These are phyloP conservation scores for Cyphellophora europaea DNA, from an alignment of 2,329 filamentous ascomycete genomes.

Conservation along the genomic window DNA sequence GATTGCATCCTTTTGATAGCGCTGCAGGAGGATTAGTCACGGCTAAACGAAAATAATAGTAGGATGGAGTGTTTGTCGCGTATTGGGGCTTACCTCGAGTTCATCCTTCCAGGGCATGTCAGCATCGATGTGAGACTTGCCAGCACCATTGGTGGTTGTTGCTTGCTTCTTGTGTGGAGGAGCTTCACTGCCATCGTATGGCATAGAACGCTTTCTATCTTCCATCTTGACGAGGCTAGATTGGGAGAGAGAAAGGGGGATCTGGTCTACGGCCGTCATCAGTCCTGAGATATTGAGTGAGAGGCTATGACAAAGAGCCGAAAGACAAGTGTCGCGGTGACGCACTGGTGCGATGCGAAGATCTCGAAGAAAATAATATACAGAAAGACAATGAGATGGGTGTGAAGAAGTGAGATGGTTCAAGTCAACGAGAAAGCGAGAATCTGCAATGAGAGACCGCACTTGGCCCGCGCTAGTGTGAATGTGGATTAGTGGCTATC, in stretches of 20 bases:
- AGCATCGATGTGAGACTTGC: conserved; percentile 53
- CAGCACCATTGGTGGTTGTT: conserved; percentile 59
- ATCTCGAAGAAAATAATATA: too few species aligned
- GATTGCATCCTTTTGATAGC: conserved; percentile 93
- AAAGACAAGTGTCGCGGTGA: too few species aligned
- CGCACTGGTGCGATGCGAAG: too few species aligned
- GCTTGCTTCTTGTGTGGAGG: conserved; percentile 89
- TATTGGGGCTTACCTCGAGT: conserved; percentile 58
- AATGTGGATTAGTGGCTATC: too few species aligned
- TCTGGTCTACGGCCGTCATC: conserved; percentile 78
- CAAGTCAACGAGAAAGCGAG: too few species aligned
- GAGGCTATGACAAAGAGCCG: too few species aligned
- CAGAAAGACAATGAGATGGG: too few species aligned
- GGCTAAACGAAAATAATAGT: not conserved
- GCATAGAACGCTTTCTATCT: conserved; percentile 93
- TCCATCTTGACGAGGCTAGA: conserved; percentile 88
- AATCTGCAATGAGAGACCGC: too few species aligned
- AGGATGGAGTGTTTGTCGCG: not conserved
- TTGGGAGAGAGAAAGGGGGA: conserved; percentile 61
- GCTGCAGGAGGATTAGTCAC: too few species aligned
- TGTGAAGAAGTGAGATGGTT: too few species aligned
- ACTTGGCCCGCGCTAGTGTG: too few species aligned
- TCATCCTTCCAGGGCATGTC: conserved; percentile 64
- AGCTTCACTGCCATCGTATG: conserved; percentile 70
- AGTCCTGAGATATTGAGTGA: conserved; percentile 53